These are phyloP conservation scores for Eucalyptus cloeziana DNA, from an alignment of 345 rosid genomes.

Conservation along the genomic window DNA sequence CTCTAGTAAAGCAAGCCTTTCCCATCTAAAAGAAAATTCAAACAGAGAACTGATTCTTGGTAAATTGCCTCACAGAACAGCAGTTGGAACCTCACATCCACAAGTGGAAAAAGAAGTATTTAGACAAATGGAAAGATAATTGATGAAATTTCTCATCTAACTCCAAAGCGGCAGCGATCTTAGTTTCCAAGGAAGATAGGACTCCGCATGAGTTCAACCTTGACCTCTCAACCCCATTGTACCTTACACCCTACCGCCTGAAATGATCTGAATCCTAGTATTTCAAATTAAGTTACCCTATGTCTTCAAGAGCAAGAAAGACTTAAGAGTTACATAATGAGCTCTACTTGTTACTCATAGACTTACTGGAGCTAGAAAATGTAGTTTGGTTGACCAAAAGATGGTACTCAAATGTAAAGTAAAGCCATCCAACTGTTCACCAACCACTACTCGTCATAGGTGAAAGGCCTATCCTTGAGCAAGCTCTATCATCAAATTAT, in stretches of 20 bases:
- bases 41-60: not conserved
- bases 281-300: not conserved
- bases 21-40: not conserved
- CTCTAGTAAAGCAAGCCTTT: not conserved
- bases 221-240: not conserved
- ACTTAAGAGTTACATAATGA: not conserved
- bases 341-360: not conserved
- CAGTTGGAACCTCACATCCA: not conserved
- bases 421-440: not conserved
- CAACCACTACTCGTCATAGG: not conserved
- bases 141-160: not conserved
- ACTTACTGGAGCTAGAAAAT: not conserved
- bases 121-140: not conserved
- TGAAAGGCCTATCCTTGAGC: not conserved
- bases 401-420: not conserved
- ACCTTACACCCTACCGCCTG: not conserved
- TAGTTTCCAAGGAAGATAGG: not conserved
- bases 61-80: not conserved
- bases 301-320: not conserved
- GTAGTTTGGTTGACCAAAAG: not conserved
- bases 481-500: not conserved
- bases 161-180: not conserved
- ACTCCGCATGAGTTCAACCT: not conserved
- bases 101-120: not conserved
- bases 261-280: not conserved